A percentile compares a stretch with the other conserved stretches of the same genome.
These are phyloP conservation scores for Sinapis alba DNA, from an alignment of 441 rosid species.

Conservation along the genomic window DNA sequence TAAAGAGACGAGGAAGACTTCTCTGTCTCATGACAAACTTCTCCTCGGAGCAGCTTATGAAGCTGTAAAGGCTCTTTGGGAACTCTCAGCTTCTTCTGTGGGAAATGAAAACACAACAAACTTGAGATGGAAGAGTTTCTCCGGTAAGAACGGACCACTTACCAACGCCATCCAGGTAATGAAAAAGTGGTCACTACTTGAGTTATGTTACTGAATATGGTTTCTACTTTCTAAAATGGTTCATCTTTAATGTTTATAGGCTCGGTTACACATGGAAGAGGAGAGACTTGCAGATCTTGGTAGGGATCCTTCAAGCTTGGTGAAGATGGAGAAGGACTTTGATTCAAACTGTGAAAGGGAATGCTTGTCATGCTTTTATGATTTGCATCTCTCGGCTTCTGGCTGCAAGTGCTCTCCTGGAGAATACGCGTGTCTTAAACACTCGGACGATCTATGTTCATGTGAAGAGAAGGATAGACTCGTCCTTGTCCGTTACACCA, in stretches of 20 bases:
- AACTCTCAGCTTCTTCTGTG: constrained; percentile 44
- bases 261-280: constrained; percentile 68
- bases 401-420: constrained; percentile 85
- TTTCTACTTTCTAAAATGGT: constrained; percentile 5
- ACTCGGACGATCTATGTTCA: constrained; percentile 60
- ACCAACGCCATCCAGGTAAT: constrained; percentile 72
- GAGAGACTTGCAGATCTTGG: constrained; percentile 59
- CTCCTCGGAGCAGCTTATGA: constrained; percentile 67
- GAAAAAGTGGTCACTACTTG: not conserved
- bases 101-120: constrained; percentile 54
- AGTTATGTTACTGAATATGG: not conserved
- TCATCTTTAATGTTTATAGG: constrained; percentile 42
- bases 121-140: constrained; percentile 68
- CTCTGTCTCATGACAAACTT: constrained; percentile 91
- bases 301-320: constrained; percentile 39
- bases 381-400: constrained; percentile 78
- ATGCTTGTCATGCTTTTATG: constrained; percentile 83
- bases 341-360: constrained; percentile 72
- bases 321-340: constrained; percentile 63
- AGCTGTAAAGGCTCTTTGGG: constrained; percentile 68
- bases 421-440: constrained; percentile 78
- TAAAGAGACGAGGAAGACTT: constrained; percentile 74
- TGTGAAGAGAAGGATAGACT: constrained; percentile 54
- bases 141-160: constrained; percentile 86
- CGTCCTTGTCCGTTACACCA: constrained; percentile 59